Evolutionary conservation across 2,329 filamentous ascomycete species (phyloP), one percentile per base, ranked within the genome.

Genomic region (Hypoxylon sp.): DNA sequence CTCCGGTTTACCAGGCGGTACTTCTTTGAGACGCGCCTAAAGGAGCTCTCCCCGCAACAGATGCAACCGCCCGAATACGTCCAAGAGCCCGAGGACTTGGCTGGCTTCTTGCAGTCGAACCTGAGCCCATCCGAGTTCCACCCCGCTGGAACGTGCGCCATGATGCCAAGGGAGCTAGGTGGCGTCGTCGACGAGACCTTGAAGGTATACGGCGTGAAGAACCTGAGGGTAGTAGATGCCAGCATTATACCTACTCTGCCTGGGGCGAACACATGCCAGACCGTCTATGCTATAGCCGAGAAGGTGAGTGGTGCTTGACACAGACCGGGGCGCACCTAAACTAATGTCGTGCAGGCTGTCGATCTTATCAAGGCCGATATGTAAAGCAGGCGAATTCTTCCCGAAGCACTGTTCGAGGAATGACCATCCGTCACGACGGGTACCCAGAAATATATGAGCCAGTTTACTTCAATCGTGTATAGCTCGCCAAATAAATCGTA

Each of bases 271-370:
- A 81, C 80, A 20, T 79, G 82, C 58, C 79, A 79, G 64, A 76
- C 74, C 3, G 79, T 82, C 1, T 83, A 83, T 63, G 80, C 79
- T 72, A 70, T 81, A 57, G 80, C 72, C n/a, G 81, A 83, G 69
- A 82, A 79, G 67, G 69, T 69, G 31, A 61, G 64, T 55, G 7
- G n/a, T 10, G 1, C 6, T 7, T 8, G 17, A 20, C n/a, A 1
- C 6, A 11, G 13, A 18, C 15, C 4, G 11, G 4, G 11, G 23
- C 20, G 43, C 17, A 43, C 29, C n/a, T 13, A 3, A 31, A 38
- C 51, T 65, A 35, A 65, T 42, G 6, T 3, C 37, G 11, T 45
- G 5, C 18, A 66, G 59, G 64, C 62, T 29, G 62, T 37, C 6
- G 64, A 66, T 48, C 55, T 65, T 15, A 66, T 65, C 31, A 62